phyloP scores from a whole-genome alignment of 2,329 filamentous ascomycete species.

The Cercospora canescens region DNA sequence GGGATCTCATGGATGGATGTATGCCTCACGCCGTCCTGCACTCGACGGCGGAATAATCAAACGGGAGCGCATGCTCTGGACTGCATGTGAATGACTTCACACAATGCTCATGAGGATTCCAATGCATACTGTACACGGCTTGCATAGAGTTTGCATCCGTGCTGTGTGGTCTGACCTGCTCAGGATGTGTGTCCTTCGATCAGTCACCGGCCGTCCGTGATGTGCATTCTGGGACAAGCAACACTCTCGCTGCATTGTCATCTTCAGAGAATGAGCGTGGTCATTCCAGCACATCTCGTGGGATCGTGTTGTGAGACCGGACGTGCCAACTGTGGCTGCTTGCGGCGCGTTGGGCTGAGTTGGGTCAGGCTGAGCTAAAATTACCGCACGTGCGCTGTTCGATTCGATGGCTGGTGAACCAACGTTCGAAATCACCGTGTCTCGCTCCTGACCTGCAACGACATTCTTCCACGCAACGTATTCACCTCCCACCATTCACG shows the following conservation, averaged over 20 bases:
- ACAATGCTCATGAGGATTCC: neutral
- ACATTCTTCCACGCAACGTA: neutral
- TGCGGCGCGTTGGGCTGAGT: neutral
- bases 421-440: conserved; percentile 3
- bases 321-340: neutral
- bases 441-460: conserved; percentile 4
- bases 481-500: neutral
- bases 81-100: neutral
- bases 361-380: neutral
- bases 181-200: neutral
- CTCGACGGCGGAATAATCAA: no score
- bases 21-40: no score
- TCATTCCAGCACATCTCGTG: neutral
- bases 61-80: neutral
- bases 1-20: no score
- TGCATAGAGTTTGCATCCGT: neutral
- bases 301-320: neutral
- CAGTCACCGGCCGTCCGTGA: neutral
- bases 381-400: neutral
- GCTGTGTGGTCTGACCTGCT: neutral
- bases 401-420: neutral
- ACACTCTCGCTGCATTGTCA: neutral
- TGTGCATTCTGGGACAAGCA: neutral
- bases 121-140: neutral
- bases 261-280: neutral